A percentile compares a stretch with the other conserved stretches of the same genome.
These are phyloP conservation scores for Backusella liffmaniae DNA, from an alignment of 192 early-diverging fungal genomes.

Conservation along the genomic window DNA sequence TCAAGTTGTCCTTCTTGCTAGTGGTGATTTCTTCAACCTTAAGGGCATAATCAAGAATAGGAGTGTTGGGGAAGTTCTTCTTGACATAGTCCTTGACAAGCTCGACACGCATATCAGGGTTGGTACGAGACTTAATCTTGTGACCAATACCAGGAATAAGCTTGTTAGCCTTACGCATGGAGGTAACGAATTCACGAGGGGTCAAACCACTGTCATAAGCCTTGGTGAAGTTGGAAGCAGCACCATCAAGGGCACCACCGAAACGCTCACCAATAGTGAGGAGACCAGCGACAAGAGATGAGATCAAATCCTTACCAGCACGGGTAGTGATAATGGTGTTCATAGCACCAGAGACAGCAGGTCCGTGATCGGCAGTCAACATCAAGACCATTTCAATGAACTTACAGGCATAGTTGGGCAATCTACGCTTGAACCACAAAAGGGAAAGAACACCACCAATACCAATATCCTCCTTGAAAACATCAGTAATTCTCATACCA, in stretches of 20 bases:
- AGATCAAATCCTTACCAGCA: conserved; percentile 97
- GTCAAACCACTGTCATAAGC: conserved; percentile 94
- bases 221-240: conserved; percentile 84
- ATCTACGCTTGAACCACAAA: conserved; percentile 97
- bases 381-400: conserved; percentile 99
- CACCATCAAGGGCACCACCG: conserved; percentile 96
- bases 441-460: conserved; percentile 96
- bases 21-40: conserved; percentile 96
- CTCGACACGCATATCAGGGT: conserved; percentile 95
- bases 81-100: conserved; percentile 94
- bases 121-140: conserved; percentile 99
- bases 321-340: conserved; percentile 92
- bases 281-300: conserved; percentile 91
- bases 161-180: conserved; percentile 95
- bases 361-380: conserved; percentile 99
- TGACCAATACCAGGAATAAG: conserved; percentile 98
- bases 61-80: conserved; percentile 81
- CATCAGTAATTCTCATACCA: conserved; percentile 97
- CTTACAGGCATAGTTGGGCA: conserved; percentile 92
- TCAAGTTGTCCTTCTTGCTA: conserved; percentile 97
- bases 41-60: conserved; percentile 91
- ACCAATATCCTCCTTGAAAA: conserved; percentile 98
- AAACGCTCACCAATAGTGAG: conserved; percentile 98
- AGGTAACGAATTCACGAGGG: conserved; percentile 92
- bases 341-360: conserved; percentile 93